Percentiles rank a stretch among this genome's conserved stretches.
These are phyloP conservation scores for Vittaforma corneae DNA, from an alignment of 371 early-diverging fungal species.

Conservation along the genomic window DNA sequence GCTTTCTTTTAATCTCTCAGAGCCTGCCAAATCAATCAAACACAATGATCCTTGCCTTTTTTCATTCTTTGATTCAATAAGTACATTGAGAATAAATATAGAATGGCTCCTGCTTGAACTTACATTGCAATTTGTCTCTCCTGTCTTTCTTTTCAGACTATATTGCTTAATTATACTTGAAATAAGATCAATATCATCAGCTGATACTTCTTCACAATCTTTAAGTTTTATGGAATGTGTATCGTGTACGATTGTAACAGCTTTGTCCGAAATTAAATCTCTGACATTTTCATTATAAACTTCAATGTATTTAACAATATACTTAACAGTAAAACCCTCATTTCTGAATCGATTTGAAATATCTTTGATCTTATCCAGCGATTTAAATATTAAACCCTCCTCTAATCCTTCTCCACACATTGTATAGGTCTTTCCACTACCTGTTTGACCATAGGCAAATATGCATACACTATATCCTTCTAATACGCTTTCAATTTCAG, in stretches of 20 bases:
- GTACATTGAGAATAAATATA: slow-evolving; percentile 64
- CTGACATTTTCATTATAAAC: slow-evolving; percentile 86
- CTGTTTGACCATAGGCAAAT: slow-evolving; percentile 98
- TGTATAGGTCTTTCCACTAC: slow-evolving; percentile 80
- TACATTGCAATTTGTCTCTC: slow-evolving; percentile 78
- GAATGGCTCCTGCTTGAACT: slow-evolving; percentile 80
- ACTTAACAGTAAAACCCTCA: slow-evolving; percentile 73
- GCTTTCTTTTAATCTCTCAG: slow-evolving; percentile 77
- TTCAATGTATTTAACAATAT: slow-evolving; percentile 76
- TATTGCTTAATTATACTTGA: slow-evolving; percentile 65
- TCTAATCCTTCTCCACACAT: slow-evolving; percentile 64
- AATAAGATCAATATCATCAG: slow-evolving; percentile 63
- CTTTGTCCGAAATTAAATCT: slow-evolving; percentile 66
- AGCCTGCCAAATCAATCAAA: slow-evolving; percentile 96
- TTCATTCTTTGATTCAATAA: slow-evolving; percentile 60
- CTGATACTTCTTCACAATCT: no score
- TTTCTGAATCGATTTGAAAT: slow-evolving; percentile 64
- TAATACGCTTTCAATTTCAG: slow-evolving; percentile 78
- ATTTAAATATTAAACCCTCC: slow-evolving; percentile 62
- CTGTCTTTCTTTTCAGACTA: slow-evolving; percentile 77
- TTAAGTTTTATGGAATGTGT: slow-evolving; percentile 61
- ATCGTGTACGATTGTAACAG: slow-evolving; percentile 81
- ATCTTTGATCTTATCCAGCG: slow-evolving; percentile 75
- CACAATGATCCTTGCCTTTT: slow-evolving; percentile 66
- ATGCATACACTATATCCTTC: slow-evolving; percentile 95